phyloP scores from a whole-genome alignment of 257 asterid genomes.

The Solanum corneliomulleri region DNA sequence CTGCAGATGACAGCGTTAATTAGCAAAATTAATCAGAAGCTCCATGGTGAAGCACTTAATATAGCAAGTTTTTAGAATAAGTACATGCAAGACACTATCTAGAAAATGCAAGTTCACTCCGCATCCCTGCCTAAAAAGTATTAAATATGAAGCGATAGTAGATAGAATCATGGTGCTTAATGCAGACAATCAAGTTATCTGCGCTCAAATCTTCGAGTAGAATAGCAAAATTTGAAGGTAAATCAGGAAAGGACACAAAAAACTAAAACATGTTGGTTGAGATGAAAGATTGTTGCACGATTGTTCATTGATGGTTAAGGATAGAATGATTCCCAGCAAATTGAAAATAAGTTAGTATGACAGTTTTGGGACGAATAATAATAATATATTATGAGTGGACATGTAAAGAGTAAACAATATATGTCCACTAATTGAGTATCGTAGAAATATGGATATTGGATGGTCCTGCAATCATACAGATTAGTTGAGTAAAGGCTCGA shows the following conservation, averaged over 20 bases:
- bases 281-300: background rate
- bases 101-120: background rate
- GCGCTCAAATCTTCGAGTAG: background rate
- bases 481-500: background rate
- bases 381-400: background rate
- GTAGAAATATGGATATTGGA: background rate
- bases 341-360: background rate
- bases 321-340: background rate
- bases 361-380: background rate
- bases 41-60: background rate
- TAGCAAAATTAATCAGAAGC: background rate
- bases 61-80: background rate
- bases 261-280: background rate
- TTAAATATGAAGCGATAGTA: background rate
- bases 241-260: background rate
- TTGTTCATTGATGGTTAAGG: background rate
- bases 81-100: background rate
- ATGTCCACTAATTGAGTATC: background rate
- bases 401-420: background rate
- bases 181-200: background rate
- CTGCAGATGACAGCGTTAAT: background rate
- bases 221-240: background rate
- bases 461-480: background rate
- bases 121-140: background rate
- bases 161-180: background rate